These are phyloP conservation scores for Salix viminalis DNA, from an alignment of 345 rosid genomes.

Conservation along the genomic window DNA sequence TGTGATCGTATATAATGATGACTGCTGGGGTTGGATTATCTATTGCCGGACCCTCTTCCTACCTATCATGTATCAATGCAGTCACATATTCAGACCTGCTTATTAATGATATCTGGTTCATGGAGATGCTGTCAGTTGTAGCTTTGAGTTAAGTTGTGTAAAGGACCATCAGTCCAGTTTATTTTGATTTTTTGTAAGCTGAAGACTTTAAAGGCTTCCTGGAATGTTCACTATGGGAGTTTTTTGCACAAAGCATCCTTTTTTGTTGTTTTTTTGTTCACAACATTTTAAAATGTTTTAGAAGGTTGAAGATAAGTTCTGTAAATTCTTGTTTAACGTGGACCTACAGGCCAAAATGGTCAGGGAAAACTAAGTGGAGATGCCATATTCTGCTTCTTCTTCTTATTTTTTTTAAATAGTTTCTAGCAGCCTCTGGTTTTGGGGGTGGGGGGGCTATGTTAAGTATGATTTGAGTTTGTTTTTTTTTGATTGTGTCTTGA, in stretches of 20 bases:
- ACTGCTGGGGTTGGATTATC: background rate
- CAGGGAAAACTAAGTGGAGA: background rate
- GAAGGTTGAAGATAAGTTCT: background rate
- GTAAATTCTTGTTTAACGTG: background rate
- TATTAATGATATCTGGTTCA: background rate
- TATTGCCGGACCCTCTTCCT: background rate
- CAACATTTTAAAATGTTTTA: background rate
- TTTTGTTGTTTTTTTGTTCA: background rate
- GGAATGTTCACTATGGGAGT: background rate
- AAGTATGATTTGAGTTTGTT: background rate
- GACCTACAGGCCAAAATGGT: background rate
- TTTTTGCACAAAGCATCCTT: background rate
- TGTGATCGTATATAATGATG: background rate
- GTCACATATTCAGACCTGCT: background rate
- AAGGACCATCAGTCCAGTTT: background rate
- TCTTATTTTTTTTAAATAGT: no score
- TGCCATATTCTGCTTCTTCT: no score
- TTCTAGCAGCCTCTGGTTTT: background rate
- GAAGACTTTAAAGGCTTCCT: background rate
- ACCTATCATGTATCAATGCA: background rate
- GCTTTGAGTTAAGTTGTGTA: background rate
- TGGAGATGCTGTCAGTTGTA: background rate
- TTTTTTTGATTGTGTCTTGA: background rate
- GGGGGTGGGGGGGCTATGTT: background rate
- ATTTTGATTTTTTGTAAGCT: background rate